These are phyloP conservation scores for Colletotrichum orchidophilum DNA, from an alignment of 2,329 filamentous ascomycete species.

Conservation along the genomic window DNA sequence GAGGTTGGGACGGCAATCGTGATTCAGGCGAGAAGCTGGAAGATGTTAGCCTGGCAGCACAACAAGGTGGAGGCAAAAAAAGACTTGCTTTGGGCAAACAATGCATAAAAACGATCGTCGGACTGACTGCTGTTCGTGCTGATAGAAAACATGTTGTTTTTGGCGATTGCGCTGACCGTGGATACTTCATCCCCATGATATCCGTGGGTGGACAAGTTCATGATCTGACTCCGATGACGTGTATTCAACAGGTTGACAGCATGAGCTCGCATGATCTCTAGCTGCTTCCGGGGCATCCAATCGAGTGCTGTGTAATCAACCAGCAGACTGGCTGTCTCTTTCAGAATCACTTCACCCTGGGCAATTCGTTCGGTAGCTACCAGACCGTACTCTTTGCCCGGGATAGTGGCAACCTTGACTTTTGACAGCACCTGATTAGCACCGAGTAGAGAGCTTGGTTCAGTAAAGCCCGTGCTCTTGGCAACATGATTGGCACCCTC, in stretches of 20 bases:
- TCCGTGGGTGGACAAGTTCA: neutral
- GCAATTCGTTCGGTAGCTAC: neutral
- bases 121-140: neutral
- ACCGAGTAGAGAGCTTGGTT: neutral
- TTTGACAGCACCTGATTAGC: neutral
- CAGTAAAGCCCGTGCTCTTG: neutral
- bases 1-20: slow-evolving; percentile 56
- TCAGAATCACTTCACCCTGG: neutral
- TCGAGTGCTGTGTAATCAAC: neutral
- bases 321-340: neutral
- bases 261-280: neutral
- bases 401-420: neutral
- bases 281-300: neutral
- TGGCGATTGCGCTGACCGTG: neutral
- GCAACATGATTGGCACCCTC: neutral
- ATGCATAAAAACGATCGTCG: neutral
- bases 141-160: neutral
- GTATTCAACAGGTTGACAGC: neutral
- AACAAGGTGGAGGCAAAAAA: neutral
- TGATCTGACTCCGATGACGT: neutral
- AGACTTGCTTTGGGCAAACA: neutral
- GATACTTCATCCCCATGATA: neutral
- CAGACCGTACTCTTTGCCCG: neutral
- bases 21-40: slow-evolving; percentile 52
- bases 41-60: neutral